phyloP scores from a whole-genome alignment of 2,329 filamentous ascomycete species.

The Grosmannia serpens region DNA sequence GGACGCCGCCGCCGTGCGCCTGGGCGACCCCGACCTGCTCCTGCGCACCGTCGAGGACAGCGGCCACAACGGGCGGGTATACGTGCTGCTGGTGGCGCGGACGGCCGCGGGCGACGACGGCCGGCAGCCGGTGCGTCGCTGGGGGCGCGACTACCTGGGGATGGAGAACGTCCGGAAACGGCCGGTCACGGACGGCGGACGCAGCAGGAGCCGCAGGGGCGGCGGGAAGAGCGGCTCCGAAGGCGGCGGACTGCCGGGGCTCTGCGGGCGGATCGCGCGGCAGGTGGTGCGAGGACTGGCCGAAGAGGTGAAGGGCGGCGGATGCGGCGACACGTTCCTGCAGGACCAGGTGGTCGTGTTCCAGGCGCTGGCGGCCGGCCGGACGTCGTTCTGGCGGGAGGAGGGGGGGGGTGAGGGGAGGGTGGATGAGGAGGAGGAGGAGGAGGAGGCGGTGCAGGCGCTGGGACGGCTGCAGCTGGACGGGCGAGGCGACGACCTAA shows the following conservation, averaged over 20 bases:
- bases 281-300: slow-evolving; percentile 34
- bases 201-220: slow-evolving; percentile 1
- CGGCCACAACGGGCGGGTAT: slow-evolving; percentile 37
- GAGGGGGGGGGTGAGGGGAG: slow-evolving; percentile 7
- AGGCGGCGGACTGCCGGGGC: slow-evolving; percentile 13
- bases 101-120: slow-evolving; percentile 19
- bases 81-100: slow-evolving; percentile 44
- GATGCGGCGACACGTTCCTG: slow-evolving; percentile 43
- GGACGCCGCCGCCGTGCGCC: neutral
- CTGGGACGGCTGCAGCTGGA: neutral
- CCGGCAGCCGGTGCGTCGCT: slow-evolving; percentile 12
- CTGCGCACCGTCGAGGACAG: slow-evolving; percentile 41
- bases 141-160: slow-evolving; percentile 33
- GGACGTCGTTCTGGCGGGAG: slow-evolving; percentile 31
- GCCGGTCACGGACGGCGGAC: neutral
- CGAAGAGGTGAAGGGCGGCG: slow-evolving; percentile 28
- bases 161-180: slow-evolving; percentile 1
- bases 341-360: slow-evolving; percentile 52
- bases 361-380: slow-evolving; percentile 43
- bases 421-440: slow-evolving; percentile 6
- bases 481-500: neutral
- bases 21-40: slow-evolving; percentile 18
- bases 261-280: slow-evolving; percentile 16
- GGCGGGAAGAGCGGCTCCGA: neutral
- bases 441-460: slow-evolving; percentile 7